Evolutionary conservation across 2,329 filamentous ascomycete genomes (phyloP), one percentile per base, ranked within the genome.

Genomic region (Venturia nashicola): DNA sequence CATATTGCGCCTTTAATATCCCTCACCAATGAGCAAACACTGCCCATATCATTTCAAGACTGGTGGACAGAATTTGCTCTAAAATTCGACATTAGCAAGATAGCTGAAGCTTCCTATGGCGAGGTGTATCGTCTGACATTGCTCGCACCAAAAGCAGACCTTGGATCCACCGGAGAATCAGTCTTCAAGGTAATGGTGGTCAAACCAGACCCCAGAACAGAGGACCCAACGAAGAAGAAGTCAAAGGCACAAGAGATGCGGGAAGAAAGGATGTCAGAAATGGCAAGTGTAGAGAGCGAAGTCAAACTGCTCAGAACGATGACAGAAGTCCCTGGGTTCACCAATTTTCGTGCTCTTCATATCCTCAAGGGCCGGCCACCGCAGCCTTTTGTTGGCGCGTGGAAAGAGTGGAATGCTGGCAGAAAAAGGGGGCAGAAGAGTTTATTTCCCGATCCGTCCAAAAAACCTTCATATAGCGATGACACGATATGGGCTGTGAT

Each of bases 51-150:
- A 20, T 65, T 65, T 46, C 32, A 32, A 12, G 54, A 36, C 14
- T 65, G 64, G 64, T 64, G 63, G 14, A 16, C 34, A 32, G n/a
- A 27, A 8, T 36, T 65, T 11, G 39, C 34, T 7, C 12, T 46
- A 12, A 39, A 77, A 65, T 81, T 82, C 67, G 70, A 77, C 44
- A 77, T 87, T 48, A 75, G 77, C 9, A 88, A 88, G 68, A 81
- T 88, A 43, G 84, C 84, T 9, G 85, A 88, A 71, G 85, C 85
- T 1, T 86, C 84, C 0, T 88, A 85, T 69, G 83, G 83, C 63
- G 84, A 87, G 69, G 85, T 88, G 3, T 87, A 86, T 70, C 82
- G 84, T 14, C 73, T 86, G 65, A 78, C 76, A 8, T 71, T 77
- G 2, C 70, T 71, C 48, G 64, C 68, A 51, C 64, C 68, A 6